Evolutionary conservation across 345 rosid species (phyloP).

Genomic region (Cardiospermum halicacabum): DNA sequence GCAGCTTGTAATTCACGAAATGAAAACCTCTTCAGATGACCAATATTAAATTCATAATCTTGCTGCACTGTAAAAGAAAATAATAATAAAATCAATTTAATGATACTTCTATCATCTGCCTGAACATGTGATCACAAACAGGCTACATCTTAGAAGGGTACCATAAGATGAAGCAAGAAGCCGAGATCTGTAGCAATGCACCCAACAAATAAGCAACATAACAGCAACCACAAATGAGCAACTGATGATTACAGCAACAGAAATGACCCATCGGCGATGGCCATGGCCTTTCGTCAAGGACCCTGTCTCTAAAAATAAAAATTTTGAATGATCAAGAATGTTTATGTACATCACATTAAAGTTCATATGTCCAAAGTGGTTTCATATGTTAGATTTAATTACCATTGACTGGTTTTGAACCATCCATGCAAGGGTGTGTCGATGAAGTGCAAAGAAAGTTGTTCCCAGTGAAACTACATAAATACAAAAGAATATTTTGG

Average conservation of each 20-base stretch:
- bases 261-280: slow-evolving; percentile 56
- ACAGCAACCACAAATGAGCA: slow-evolving; percentile 62
- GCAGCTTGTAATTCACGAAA: slow-evolving; percentile 80
- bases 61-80: slow-evolving; percentile 58
- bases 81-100: slow-evolving; percentile 4
- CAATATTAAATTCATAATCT: slow-evolving; percentile 83
- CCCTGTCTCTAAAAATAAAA: slow-evolving; percentile 39
- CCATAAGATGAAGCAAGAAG: slow-evolving; percentile 54
- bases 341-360: slow-evolving; percentile 4
- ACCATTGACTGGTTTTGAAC: slow-evolving; percentile 58
- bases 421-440: slow-evolving; percentile 44
- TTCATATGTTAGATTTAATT: slow-evolving; percentile 17
- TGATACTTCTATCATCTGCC: slow-evolving; percentile 5
- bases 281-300: slow-evolving; percentile 28
- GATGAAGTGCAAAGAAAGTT: slow-evolving; percentile 60
- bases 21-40: slow-evolving; percentile 78
- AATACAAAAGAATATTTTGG: not conserved
- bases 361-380: not conserved
- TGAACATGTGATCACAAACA: not conserved
- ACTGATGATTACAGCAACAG: slow-evolving; percentile 60
- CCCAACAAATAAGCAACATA: slow-evolving; percentile 65
- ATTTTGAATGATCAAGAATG: not conserved
- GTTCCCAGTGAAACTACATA: slow-evolving; percentile 64
- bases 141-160: slow-evolving; percentile 19
- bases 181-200: slow-evolving; percentile 76